Evolutionary conservation across 164 flowering plant genomes (phyloP).

Genomic region (Kingdonia uniflora): DNA sequence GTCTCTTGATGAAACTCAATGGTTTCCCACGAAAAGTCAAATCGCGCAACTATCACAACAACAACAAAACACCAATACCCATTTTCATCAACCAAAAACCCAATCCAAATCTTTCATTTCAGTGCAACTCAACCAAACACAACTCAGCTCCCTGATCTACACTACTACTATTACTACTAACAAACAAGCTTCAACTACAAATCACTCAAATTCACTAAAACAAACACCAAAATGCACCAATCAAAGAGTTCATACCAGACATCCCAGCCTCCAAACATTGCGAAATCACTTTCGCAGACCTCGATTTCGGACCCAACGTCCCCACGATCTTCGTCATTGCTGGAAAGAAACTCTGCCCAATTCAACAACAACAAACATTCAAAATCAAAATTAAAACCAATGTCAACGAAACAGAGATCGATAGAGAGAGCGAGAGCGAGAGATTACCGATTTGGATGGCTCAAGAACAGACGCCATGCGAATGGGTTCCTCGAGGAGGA

Average conservation of each 20-base stretch:
- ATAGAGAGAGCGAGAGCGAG: not conserved
- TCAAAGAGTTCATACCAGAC: slow-evolving; percentile 49
- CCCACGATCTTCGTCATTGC: slow-evolving; percentile 93
- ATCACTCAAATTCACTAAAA: not conserved
- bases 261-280: slow-evolving; percentile 83
- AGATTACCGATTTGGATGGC: slow-evolving; percentile 70
- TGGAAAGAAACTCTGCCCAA: slow-evolving; percentile 57
- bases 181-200: not conserved
- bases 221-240: not conserved
- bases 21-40: slow-evolving; percentile 90
- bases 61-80: not conserved
- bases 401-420: not conserved
- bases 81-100: too few relatives aligned
- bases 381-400: slow-evolving; percentile 1
- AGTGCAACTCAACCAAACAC: too few relatives aligned
- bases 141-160: too few relatives aligned
- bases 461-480: slow-evolving; percentile 92
- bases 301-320: slow-evolving; percentile 72
- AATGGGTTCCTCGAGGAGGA: slow-evolving; percentile 88
- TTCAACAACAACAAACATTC: not conserved
- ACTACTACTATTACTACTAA: too few relatives aligned
- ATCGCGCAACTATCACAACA: slow-evolving; percentile 59
- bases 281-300: slow-evolving; percentile 70
- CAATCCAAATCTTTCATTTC: too few relatives aligned
- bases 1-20: slow-evolving; percentile 79